Conservation (phyloP, 2,329 filamentous ascomycete species). For the Aspergillus glaucus region DNA sequence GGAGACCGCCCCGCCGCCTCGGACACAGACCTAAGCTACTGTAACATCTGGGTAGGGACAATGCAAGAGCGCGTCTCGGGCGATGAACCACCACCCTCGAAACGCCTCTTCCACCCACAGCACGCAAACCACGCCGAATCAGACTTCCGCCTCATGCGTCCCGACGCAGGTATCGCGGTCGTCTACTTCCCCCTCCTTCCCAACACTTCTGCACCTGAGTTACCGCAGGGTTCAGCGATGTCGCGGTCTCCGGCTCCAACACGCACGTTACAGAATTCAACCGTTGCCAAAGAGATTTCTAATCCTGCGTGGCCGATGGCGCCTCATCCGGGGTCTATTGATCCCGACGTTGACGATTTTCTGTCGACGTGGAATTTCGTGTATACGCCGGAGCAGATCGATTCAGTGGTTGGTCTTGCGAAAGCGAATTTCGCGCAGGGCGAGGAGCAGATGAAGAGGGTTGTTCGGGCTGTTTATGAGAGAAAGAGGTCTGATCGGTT, state of each 20-base stretch:
- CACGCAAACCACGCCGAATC: constrained; percentile 54
- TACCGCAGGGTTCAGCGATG: constrained; percentile 17
- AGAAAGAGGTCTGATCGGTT: constrained; percentile 63
- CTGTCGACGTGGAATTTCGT: constrained; percentile 98
- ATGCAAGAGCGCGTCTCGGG: constrained; percentile 63
- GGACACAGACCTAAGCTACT: constrained; percentile 67
- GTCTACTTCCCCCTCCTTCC: constrained; percentile 85
- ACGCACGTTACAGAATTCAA: constrained; percentile 13
- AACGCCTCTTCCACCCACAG: constrained; percentile 39
- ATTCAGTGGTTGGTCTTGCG: constrained; percentile 74
- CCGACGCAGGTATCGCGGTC: constrained; percentile 78
- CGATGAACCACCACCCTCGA: constrained; percentile 49
- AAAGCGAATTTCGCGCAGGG: constrained; percentile 83
- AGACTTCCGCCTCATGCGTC: constrained; percentile 64
- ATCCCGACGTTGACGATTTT: constrained; percentile 76
- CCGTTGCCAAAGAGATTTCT: constrained; percentile 8
- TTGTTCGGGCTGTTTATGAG: constrained; percentile 85
- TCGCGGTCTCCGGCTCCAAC: constrained; percentile 18
- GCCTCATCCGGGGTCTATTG: constrained; percentile 60
- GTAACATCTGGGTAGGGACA: constrained; percentile 90
- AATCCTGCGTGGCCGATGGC: constrained; percentile 17
- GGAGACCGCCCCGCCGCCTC: constrained; percentile 35
- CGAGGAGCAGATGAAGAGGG: constrained; percentile 66
- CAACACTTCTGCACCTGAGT: constrained; percentile 52
- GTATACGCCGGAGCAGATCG: constrained; percentile 85